These are phyloP conservation scores for Colletotrichum sp. DNA, from an alignment of 2,329 filamentous ascomycete genomes.

Conservation along the genomic window DNA sequence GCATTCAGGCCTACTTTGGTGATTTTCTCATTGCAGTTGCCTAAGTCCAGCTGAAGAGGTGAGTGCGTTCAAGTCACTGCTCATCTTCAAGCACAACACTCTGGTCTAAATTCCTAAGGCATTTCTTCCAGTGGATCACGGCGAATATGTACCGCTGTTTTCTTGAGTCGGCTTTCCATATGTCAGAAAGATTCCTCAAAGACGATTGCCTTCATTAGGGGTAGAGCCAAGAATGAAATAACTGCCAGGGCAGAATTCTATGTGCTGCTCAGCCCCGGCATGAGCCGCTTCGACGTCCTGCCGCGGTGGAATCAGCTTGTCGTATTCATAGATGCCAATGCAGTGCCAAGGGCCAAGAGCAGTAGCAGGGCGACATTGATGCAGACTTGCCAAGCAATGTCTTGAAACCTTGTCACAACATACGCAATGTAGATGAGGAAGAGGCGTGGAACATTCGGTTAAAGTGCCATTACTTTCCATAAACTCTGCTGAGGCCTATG, in stretches of 20 bases:
- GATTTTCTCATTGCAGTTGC: too few relatives aligned
- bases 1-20: too few relatives aligned
- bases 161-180: too few relatives aligned
- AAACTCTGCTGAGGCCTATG: not conserved
- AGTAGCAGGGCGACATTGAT: not conserved
- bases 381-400: not conserved
- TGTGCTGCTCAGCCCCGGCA: not conserved
- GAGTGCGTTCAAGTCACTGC: too few relatives aligned
- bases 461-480: not conserved
- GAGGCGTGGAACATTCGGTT: not conserved
- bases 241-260: not conserved
- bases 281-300: not conserved
- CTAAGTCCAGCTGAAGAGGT: too few relatives aligned
- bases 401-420: not conserved
- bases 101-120: too few relatives aligned
- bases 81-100: too few relatives aligned
- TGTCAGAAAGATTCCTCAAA: too few relatives aligned
- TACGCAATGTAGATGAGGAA: not conserved
- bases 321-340: not conserved
- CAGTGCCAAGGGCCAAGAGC: not conserved
- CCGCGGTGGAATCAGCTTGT: not conserved
- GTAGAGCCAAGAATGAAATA: not conserved
- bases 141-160: too few relatives aligned
- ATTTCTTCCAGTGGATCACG: too few relatives aligned
- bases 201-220: too few relatives aligned